phyloP scores from a whole-genome alignment of 2,329 filamentous ascomycete genomes.

The Talaromyces sp. region DNA sequence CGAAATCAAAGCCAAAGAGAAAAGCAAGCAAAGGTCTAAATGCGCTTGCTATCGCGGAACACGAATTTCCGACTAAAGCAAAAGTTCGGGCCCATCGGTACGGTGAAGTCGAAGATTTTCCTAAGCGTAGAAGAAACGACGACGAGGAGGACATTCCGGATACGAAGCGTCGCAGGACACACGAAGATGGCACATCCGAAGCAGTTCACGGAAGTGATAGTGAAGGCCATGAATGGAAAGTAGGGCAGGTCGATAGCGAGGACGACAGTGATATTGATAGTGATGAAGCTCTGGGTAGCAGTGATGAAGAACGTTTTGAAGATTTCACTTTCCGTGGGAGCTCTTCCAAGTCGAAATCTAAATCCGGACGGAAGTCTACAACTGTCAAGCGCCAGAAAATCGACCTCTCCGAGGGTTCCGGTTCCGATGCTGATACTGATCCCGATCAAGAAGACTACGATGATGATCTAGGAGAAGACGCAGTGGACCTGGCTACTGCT shows the following conservation, averaged over 20 bases:
- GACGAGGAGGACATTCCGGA: conserved; percentile 37
- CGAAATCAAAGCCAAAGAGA: conserved; percentile 43
- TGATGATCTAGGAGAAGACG: conserved; percentile 59
- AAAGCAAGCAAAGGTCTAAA: conserved; percentile 48
- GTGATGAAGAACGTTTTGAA: conserved; percentile 79
- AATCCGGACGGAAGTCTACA: conserved; percentile 28
- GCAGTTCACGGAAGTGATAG: conserved; percentile 75
- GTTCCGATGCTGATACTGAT: conserved; percentile 35
- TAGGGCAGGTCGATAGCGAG: conserved; percentile 64
- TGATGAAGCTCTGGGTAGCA: conserved; percentile 81
- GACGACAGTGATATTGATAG: conserved; percentile 66
- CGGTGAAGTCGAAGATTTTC: conserved; percentile 51
- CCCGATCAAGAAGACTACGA: conserved; percentile 41
- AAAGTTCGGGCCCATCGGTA: conserved; percentile 55
- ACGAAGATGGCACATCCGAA: conserved; percentile 45
- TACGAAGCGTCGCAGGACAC: conserved; percentile 43
- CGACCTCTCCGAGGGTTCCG: conserved; percentile 48
- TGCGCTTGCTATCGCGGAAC: conserved; percentile 61
- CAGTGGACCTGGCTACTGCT: conserved; percentile 58
- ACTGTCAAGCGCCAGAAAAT: conserved; percentile 34
- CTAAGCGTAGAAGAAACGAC: conserved; percentile 39
- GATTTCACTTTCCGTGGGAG: conserved; percentile 66
- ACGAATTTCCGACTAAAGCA: conserved; percentile 48
- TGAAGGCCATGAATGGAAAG: conserved; percentile 77
- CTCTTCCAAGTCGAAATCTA: conserved; percentile 40